Base-by-base conservation (phyloP, 2,329 filamentous ascomycete genomes). In the Trichoderma sp. region DNA sequence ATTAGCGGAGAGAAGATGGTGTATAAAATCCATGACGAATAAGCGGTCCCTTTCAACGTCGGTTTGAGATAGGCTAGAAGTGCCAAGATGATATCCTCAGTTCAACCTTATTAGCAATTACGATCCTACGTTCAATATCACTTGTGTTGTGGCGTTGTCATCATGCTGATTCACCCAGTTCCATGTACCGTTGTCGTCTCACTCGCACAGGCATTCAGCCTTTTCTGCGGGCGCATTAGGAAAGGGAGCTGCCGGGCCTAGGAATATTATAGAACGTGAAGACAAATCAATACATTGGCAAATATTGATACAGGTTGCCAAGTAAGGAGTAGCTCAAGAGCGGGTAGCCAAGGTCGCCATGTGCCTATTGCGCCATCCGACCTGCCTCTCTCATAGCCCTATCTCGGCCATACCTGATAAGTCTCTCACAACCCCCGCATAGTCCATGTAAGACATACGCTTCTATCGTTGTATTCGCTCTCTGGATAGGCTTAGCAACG, bases 1-100 rank as follows among this genome's bases (percentile, higher is more conserved):
- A 79, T 87, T 1, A 85, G 84, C 72, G 84, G 79, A 0, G 85
- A 87, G 78, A 87, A 86, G 78, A 67, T 86, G 11, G 81, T 83
- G 0, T 83, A 83, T 41, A 68, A 27, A 21, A 27, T 79, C 21
- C 18, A 3, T 24, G 50, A 18, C 21, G 62, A 60, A 65, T 64
- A 33, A 65, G 60, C 16, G 11, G 60, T 7, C 11, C 12, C 11
- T 56, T 33, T 27, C 35, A 33, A n/a, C 6, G 7, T 31, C 35
- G 21, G 2, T 24, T 0, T n/a, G 45, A 1, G 8, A 27, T 33
- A 53, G 8, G 11, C 5, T n/a, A 50, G 6, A 24, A 35, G 6
- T 64, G 18, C 38, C 38, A 63, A 50, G 65, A 50, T 6, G 60
- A 53, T 41, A 41, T 21, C 12, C 8, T 35, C 45, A 16, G 38